Percentiles rank a stretch among this genome's conserved stretches.
These are phyloP conservation scores for Geotrichum siamense DNA, from an alignment of 1,139 yeast genomes.

Conservation along the genomic window DNA sequence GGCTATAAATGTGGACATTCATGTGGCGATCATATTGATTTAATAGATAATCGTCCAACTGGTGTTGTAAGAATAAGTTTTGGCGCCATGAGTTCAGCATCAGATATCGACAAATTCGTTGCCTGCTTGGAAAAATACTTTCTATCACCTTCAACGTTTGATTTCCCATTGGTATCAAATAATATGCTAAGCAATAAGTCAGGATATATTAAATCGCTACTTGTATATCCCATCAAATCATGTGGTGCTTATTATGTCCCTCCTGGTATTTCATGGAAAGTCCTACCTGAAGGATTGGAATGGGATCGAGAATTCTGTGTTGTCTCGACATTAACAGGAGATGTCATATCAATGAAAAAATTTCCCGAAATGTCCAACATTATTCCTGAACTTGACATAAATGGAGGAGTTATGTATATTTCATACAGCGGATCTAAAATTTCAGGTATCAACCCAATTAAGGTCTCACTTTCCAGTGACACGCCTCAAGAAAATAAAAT, in stretches of 20 bases:
- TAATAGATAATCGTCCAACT: conserved; percentile 35
- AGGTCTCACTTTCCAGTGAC: conserved; percentile 18
- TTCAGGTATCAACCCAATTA: conserved; percentile 16
- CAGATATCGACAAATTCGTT: conserved; percentile 33
- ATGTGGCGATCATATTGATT: conserved; percentile 39
- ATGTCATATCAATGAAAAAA: conserved; percentile 33
- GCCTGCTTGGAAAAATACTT: conserved; percentile 27
- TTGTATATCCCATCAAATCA: conserved; percentile 40
- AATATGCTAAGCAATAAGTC: background rate
- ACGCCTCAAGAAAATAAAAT: conserved; percentile 8
- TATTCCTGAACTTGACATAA: conserved; percentile 27
- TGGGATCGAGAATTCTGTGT: conserved; percentile 39
- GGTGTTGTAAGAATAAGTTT: conserved; percentile 39
- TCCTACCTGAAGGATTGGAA: conserved; percentile 31
- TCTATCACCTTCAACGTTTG: background rate
- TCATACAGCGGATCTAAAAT: conserved; percentile 4
- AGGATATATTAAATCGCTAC: conserved; percentile 23
- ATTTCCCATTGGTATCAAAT: conserved; percentile 1
- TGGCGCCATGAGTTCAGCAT: conserved; percentile 36
- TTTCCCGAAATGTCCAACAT: conserved; percentile 34
- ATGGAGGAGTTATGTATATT: conserved; percentile 18
- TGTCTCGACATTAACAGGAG: conserved; percentile 26
- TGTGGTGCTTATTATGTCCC: conserved; percentile 35
- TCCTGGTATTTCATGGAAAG: conserved; percentile 27
- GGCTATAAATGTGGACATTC: conserved; percentile 35